These are phyloP conservation scores for Diaporthe aspalathi DNA, from an alignment of 2,329 filamentous ascomycete species.

Conservation along the genomic window DNA sequence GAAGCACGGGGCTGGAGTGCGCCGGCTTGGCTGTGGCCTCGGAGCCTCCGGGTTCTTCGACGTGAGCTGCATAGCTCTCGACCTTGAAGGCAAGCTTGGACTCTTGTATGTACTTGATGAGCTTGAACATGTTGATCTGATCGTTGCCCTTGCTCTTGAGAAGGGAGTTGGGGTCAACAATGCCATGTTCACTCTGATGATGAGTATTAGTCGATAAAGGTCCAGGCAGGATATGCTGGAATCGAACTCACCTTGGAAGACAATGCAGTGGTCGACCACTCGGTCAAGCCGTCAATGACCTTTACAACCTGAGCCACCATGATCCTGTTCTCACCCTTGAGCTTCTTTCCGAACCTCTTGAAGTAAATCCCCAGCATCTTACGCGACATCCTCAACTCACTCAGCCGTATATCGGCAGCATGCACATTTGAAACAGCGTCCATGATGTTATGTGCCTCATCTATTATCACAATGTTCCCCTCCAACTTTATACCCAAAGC, in stretches of 20 bases:
- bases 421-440: conserved; percentile 91
- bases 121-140: conserved; percentile 92
- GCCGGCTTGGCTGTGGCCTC: conserved; percentile 65
- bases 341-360: conserved; percentile 84
- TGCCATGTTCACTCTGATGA: conserved; percentile 67
- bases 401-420: conserved; percentile 79
- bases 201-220: not conserved
- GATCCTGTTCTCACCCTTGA: conserved; percentile 91
- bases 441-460: conserved; percentile 98
- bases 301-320: conserved; percentile 90
- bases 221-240: conserved; percentile 11
- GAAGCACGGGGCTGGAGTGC: conserved; percentile 66
- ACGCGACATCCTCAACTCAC: conserved; percentile 78
- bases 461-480: conserved; percentile 91
- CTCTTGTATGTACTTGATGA: conserved; percentile 87
- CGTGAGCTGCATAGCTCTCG: conserved; percentile 82
- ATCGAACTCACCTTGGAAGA: conserved; percentile 57
- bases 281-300: conserved; percentile 81
- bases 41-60: conserved; percentile 58
- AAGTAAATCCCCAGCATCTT: conserved; percentile 85
- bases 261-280: conserved; percentile 71
- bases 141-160: conserved; percentile 89
- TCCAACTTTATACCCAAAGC: conserved; percentile 88
- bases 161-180: conserved; percentile 77
- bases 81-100: conserved; percentile 96